These are phyloP conservation scores for Hygrocybe coccinea DNA, from an alignment of 768 basidiomycete genomes.

Conservation along the genomic window DNA sequence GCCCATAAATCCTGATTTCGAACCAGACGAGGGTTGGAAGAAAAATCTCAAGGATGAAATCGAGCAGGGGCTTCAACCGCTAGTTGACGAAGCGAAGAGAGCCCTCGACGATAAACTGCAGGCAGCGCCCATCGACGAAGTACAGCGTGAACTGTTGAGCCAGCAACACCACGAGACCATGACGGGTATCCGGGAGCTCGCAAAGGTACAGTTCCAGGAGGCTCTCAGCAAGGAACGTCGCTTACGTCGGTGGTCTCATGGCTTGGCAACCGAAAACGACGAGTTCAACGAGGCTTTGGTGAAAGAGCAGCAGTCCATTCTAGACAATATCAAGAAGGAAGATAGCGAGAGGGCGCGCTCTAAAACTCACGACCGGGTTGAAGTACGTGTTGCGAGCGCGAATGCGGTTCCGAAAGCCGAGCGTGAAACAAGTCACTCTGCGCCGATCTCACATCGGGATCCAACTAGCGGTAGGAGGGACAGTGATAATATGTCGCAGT, in stretches of 20 bases:
- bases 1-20: conserved; percentile 28
- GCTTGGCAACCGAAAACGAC: conserved; percentile 24
- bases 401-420: no score
- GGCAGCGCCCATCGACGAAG: conserved; percentile 29
- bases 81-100: conserved; percentile 61
- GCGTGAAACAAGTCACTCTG: not conserved
- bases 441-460: not conserved
- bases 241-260: conserved; percentile 46
- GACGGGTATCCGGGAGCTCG: conserved; percentile 40
- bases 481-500: not conserved
- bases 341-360: conserved; percentile 7
- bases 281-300: conserved; percentile 29
- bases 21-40: conserved; percentile 58
- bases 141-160: conserved; percentile 32
- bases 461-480: not conserved
- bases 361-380: not conserved
- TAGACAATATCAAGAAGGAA: conserved; percentile 45
- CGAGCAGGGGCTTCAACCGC: conserved; percentile 37
- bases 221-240: conserved; percentile 46
- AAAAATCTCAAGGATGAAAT: conserved; percentile 42
- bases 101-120: conserved; percentile 50
- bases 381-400: no score
- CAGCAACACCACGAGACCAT: conserved; percentile 39
- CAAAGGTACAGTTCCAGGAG: conserved; percentile 41
- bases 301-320: conserved; percentile 40